phyloP scores from a whole-genome alignment of 805 yeast species.

The Ogataea degrootiae region DNA sequence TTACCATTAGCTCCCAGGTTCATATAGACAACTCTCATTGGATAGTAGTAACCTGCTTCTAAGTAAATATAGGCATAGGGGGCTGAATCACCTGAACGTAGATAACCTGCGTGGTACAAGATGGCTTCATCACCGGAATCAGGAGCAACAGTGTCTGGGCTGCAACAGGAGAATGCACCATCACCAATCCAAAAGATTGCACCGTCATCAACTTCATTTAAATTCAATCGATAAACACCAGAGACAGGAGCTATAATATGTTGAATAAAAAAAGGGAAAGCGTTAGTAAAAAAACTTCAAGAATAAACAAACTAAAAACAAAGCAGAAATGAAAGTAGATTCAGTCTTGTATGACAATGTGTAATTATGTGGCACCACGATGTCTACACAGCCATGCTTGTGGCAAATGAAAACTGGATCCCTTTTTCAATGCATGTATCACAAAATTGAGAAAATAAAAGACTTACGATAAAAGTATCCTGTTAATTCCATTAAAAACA shows the following conservation, averaged over 20 bases:
- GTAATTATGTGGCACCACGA: not conserved
- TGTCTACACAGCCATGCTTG: not conserved
- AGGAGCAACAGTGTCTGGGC: not conserved
- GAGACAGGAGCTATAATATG: not conserved
- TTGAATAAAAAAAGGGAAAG: too few relatives aligned
- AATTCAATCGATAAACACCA: not conserved
- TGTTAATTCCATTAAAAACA: not conserved
- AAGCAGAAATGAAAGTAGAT: too few relatives aligned
- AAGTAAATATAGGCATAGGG: not conserved
- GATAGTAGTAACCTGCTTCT: not conserved
- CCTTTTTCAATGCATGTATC: too few relatives aligned
- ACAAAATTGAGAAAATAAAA: not conserved
- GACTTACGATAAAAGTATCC: not conserved
- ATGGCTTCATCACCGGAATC: not conserved
- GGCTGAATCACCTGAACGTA: not conserved
- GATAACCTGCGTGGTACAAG: not conserved
- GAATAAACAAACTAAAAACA: too few relatives aligned
- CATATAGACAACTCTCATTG: not conserved
- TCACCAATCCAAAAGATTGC: not conserved
- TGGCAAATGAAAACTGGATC: too few relatives aligned
- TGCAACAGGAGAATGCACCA: not conserved
- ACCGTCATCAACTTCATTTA: not conserved
- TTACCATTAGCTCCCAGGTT: not conserved
- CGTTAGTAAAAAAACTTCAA: too few relatives aligned
- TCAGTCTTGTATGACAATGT: not conserved